These are phyloP conservation scores for Ascochyta clinopodiicola DNA, from an alignment of 2,329 filamentous ascomycete genomes.

Conservation along the genomic window DNA sequence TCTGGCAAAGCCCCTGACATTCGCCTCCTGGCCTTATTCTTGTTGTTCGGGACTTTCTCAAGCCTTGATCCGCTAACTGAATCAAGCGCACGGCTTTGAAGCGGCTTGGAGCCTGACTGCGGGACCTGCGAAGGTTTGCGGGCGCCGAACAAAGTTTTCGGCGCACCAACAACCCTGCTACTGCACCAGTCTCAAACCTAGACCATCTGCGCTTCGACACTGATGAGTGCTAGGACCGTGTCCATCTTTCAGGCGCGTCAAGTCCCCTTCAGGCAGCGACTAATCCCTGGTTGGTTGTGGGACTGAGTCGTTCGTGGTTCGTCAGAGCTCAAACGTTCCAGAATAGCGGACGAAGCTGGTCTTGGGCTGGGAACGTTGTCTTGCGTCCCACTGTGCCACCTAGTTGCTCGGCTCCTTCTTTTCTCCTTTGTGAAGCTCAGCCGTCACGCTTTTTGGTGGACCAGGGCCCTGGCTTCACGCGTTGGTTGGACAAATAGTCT, in stretches of 20 bases:
- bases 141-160: conserved; percentile 47
- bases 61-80: conserved; percentile 18
- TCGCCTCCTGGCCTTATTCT: conserved; percentile 8
- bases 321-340: conserved; percentile 35
- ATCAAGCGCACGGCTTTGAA: conserved; percentile 24
- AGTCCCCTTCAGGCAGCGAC: conserved; percentile 24
- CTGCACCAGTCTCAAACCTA: conserved; percentile 48
- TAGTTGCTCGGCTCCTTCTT: conserved; percentile 35
- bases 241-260: conserved; percentile 37
- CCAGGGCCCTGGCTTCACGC: conserved; percentile 37
- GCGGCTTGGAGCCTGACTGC: conserved; percentile 35
- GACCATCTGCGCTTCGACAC: conserved; percentile 27
- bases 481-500: conserved; percentile 38
- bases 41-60: conserved; percentile 14
- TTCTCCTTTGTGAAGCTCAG: conserved; percentile 32
- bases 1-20: conserved; percentile 1
- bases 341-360: conserved; percentile 28
- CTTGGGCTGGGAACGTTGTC: conserved; percentile 35
- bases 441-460: conserved; percentile 35
- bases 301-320: conserved; percentile 13
- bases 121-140: conserved; percentile 39
- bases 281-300: conserved; percentile 26
- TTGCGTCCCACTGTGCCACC: conserved; percentile 32
- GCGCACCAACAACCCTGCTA: conserved; percentile 44
- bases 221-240: conserved; percentile 27